Evolutionary conservation across 2,329 filamentous ascomycete species (phyloP).

Genomic region (Aulographum hederae): DNA sequence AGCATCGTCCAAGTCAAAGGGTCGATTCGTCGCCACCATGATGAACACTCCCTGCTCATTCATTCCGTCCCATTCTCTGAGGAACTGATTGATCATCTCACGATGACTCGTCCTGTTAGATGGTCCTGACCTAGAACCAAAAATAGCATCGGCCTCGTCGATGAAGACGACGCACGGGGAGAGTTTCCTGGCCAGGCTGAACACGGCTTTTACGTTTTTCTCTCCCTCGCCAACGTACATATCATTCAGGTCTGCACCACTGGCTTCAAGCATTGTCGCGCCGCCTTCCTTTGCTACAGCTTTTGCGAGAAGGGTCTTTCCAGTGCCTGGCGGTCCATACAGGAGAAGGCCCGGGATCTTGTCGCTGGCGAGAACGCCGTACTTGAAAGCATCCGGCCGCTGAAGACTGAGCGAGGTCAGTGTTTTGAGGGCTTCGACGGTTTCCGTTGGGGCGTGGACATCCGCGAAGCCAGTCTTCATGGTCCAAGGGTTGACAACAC

Average conservation of each 20-base stretch:
- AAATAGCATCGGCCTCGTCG: constrained; percentile 86
- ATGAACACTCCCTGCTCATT: constrained; percentile 62
- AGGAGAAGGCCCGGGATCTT: constrained; percentile 78
- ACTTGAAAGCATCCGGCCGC: constrained; percentile 86
- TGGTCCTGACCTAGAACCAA: constrained; percentile 54
- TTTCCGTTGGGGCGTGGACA: constrained; percentile 66
- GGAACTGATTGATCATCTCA: constrained; percentile 90
- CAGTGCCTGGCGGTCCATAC: constrained; percentile 65
- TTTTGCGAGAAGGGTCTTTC: constrained; percentile 46
- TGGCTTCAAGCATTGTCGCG: constrained; percentile 64
- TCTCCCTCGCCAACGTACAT: constrained; percentile 94
- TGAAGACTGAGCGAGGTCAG: constrained; percentile 75
- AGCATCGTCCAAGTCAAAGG: constrained; percentile 84
- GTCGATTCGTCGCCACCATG: constrained; percentile 93
- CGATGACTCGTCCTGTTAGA: constrained; percentile 54
- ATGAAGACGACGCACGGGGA: constrained; percentile 90
- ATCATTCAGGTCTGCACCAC: constrained; percentile 80
- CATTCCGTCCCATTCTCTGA: constrained; percentile 94
- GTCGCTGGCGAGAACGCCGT: constrained; percentile 80
- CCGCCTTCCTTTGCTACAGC: constrained; percentile 45
- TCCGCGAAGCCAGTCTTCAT: constrained; percentile 78
- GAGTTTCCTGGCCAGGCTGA: constrained; percentile 77
- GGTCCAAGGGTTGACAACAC: constrained; percentile 63
- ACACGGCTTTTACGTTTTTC: constrained; percentile 87
- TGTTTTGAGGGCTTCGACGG: constrained; percentile 72